Base-by-base conservation (phyloP, 345 rosid genomes). In the Gossypioides kirkii region DNA sequence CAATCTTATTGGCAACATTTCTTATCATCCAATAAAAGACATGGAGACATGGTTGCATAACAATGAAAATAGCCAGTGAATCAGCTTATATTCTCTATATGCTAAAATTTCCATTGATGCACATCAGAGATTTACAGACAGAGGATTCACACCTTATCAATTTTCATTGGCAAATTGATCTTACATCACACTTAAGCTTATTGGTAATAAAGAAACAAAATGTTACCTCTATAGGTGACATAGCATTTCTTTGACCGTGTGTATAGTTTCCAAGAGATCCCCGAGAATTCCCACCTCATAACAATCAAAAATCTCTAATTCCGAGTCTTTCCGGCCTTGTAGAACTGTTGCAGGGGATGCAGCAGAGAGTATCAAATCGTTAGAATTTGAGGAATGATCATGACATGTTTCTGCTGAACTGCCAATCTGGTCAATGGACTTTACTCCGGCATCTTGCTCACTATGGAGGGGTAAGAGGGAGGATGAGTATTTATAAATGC, bases 151-250 rank as follows among this genome's bases (percentile, higher is more conserved):
- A 10, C 14, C 5, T 69, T 28, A 16, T 38, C 45, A 26, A 45
- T 26, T 36, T 54, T 70, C 26, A 53, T 36, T 18, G 12, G 61
- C 73, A 70, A 70, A 53, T 36, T 6, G 47, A 36, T 18, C 32
- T 53, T 70, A n/a, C 16, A 49, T 26, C 59, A 17, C 10, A 8
- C 71, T 26, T 46, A 66, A 46, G 54, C 70, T 66, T 45, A 23
- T 0, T 65, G n/a, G 41, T 8, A 65, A 67, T 47, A 49, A 47
- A 68, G 42, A 26, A 46, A 61, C 26, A 43, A 26, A 25, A 60
- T 81, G 20, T 65, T 86, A 86, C 94, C 94, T 75, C 80, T 63
- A 86, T 82, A 52, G 88, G 86, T 2, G 86, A 78, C 80, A 83
- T 72, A 49, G 70, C 70, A 46, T 61, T 78, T 72, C 64, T 82